These are phyloP conservation scores for Anthoceros angustus DNA, from an alignment of 225 moss, liverwort and hornwort species.

Conservation along the genomic window DNA sequence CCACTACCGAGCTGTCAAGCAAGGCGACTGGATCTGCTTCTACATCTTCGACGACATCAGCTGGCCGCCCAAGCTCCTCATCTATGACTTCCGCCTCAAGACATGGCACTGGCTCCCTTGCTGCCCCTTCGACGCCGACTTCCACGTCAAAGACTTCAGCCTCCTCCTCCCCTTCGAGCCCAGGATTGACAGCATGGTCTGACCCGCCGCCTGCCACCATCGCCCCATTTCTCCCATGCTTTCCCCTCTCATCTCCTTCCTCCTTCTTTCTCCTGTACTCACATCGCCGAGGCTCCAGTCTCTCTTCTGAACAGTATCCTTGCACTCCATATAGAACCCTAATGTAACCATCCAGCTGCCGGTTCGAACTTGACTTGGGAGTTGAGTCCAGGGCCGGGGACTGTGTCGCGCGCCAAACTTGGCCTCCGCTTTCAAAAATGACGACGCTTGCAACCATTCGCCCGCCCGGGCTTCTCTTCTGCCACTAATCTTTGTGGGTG, in stretches of 20 bases:
- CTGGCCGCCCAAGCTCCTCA: conserved; percentile 5
- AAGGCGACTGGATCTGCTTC: conserved; percentile 4
- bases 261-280: neutral
- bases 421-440: too few species aligned
- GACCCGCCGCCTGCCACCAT: neutral
- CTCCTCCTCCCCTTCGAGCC: conserved; percentile 3
- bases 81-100: neutral
- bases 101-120: conserved; percentile 1
- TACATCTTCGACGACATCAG: conserved; percentile 3
- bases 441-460: too few species aligned
- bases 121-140: conserved; percentile 2
- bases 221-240: neutral
- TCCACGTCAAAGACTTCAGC: conserved; percentile 4
- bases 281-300: too few species aligned
- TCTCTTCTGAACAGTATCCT: too few species aligned
- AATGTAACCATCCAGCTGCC: too few species aligned
- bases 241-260: neutral
- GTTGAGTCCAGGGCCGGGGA: too few species aligned
- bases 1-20: conserved; percentile 1
- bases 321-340: too few species aligned
- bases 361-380: too few species aligned
- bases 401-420: too few species aligned
- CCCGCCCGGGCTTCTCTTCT: too few species aligned
- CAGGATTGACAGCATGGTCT: neutral
- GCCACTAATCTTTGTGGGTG: too few species aligned